Percentiles rank a stretch among this genome's conserved stretches.
Evolutionary conservation across 2,329 filamentous ascomycete species (phyloP).

Genomic region (Epichloe hybrida): DNA sequence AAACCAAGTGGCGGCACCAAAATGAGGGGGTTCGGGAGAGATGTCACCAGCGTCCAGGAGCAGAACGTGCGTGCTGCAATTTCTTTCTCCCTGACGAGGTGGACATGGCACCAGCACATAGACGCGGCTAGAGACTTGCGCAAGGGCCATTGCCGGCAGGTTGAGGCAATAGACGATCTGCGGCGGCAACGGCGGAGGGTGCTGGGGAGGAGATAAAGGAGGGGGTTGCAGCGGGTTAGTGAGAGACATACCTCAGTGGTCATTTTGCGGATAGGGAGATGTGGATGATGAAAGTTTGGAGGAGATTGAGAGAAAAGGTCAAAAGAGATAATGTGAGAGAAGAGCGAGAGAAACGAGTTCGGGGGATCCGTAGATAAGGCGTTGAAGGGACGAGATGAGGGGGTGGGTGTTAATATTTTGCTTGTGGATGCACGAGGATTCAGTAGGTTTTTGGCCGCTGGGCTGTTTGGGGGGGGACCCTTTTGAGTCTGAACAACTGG

Average conservation of each 20-base stretch:
- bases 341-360: constrained; percentile 11
- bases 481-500: not conserved
- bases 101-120: not conserved
- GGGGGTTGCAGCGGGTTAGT: not conserved
- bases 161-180: constrained; percentile 1
- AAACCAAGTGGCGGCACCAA: constrained; percentile 5
- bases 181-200: constrained; percentile 1
- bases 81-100: not conserved
- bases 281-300: not conserved
- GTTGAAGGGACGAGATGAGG: constrained; percentile 14
- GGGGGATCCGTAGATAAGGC: constrained; percentile 10
- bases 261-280: constrained; percentile 12
- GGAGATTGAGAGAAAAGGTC: constrained; percentile 1
- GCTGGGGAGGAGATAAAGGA: constrained; percentile 4
- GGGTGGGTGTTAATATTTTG: constrained; percentile 19
- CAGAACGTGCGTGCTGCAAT: not conserved
- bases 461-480: not conserved
- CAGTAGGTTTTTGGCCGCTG: constrained; percentile 3
- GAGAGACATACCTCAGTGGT: constrained; percentile 20
- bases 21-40: not conserved
- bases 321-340: constrained; percentile 10
- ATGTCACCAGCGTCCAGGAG: not conserved
- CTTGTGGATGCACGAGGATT: constrained; percentile 13
- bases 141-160: not conserved
- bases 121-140: not conserved